Conservation (phyloP, 306 rosid genomes). For the Fragaria iinumae region DNA sequence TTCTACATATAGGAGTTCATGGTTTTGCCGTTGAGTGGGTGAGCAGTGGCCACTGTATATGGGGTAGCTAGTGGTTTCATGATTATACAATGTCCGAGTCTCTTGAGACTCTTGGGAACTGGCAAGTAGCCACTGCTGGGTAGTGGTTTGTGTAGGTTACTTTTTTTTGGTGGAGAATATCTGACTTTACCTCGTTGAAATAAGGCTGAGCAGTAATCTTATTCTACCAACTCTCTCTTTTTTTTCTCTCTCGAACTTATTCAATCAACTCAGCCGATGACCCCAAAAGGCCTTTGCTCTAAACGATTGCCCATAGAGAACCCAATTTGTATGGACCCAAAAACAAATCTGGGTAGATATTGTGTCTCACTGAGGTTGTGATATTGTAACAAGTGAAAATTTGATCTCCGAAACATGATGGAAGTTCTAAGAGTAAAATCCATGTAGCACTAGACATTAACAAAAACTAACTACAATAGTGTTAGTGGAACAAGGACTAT, state of each 20-base stretch:
- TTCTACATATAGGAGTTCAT: not conserved
- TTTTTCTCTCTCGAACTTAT: not conserved
- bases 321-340: not conserved
- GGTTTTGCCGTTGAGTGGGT: conserved; percentile 20
- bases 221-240: not conserved
- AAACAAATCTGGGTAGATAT: not conserved
- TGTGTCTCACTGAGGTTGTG: too few relatives aligned
- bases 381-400: not conserved
- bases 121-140: not conserved
- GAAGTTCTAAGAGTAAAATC: not conserved
- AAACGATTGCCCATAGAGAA: not conserved
- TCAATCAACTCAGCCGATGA: not conserved
- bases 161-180: conserved; percentile 1
- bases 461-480: not conserved
- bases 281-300: not conserved
- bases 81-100: not conserved
- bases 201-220: not conserved
- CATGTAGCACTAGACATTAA: too few relatives aligned
- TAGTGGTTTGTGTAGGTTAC: not conserved
- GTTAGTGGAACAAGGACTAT: not conserved
- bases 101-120: too few relatives aligned
- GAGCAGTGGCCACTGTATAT: not conserved
- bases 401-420: not conserved
- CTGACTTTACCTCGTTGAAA: not conserved
- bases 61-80: not conserved